These are phyloP conservation scores for Cyberlindnera japonica DNA, from an alignment of 805 yeast species.

Conservation along the genomic window DNA sequence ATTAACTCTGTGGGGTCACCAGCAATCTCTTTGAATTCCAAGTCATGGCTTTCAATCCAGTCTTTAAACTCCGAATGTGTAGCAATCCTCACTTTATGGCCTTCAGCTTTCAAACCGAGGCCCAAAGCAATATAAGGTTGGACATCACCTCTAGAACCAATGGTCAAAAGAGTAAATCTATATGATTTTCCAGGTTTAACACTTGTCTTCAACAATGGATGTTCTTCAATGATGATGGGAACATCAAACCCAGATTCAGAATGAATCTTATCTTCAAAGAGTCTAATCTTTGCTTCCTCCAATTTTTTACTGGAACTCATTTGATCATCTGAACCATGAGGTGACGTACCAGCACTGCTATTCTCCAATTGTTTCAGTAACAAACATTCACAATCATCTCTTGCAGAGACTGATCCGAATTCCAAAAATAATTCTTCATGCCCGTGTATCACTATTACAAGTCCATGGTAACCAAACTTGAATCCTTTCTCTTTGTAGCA, in stretches of 20 bases:
- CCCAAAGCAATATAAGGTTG: conserved; percentile 95
- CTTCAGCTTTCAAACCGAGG: conserved; percentile 71
- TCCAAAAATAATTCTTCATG: conserved; percentile 77
- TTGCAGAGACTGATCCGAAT: conserved; percentile 55
- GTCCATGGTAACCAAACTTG: conserved; percentile 65
- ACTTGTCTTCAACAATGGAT: conserved; percentile 49
- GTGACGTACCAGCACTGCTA: conserved; percentile 9
- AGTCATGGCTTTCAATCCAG: conserved; percentile 67
- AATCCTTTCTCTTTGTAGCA: conserved; percentile 66
- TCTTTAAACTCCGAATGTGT: conserved; percentile 78
- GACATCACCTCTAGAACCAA: conserved; percentile 95
- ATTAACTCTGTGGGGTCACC: conserved; percentile 92
- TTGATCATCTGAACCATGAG: conserved; percentile 10
- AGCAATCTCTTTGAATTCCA: conserved; percentile 71
- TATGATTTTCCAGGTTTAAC: conserved; percentile 52
- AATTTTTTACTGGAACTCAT: conserved; percentile 28
- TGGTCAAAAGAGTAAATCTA: conserved; percentile 70
- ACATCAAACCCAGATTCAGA: conserved; percentile 59
- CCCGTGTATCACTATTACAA: conserved; percentile 66
- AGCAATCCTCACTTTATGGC: conserved; percentile 80
- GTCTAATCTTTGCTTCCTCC: conserved; percentile 56
- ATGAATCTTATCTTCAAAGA: conserved; percentile 64
- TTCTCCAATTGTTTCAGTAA: conserved; percentile 48
- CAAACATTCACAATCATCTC: conserved; percentile 70
- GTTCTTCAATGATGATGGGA: conserved; percentile 67